Percentiles rank a stretch among this genome's conserved stretches.
These are phyloP conservation scores for Chlamydomonas incerta DNA, from an alignment of 139 green algal species.

Conservation along the genomic window DNA sequence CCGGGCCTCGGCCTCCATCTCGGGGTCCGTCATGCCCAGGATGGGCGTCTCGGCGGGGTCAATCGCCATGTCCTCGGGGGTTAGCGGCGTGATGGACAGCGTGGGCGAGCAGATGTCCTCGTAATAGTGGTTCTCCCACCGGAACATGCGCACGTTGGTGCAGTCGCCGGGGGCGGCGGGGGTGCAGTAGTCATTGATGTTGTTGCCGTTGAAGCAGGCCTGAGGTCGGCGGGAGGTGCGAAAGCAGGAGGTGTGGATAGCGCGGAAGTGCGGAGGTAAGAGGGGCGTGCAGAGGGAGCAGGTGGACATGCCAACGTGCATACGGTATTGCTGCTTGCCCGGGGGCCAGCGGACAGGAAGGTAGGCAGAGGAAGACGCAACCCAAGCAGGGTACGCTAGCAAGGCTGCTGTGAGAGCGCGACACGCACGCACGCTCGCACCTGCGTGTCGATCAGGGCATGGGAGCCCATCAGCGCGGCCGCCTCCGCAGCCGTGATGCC, in stretches of 20 bases:
- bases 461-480: slow-evolving; percentile 2
- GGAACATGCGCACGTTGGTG: neutral
- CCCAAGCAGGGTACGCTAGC: neutral
- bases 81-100: neutral
- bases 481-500: neutral
- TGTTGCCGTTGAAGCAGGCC: neutral
- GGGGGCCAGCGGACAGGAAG: neutral
- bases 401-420: no score
- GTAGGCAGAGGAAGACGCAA: neutral
- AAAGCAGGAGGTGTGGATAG: neutral
- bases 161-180: neutral
- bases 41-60: neutral
- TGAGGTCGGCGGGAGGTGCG: neutral
- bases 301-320: neutral
- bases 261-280: neutral
- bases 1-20: neutral
- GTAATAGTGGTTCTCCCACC: neutral
- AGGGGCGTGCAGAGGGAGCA: neutral
- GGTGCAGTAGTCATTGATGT: neutral
- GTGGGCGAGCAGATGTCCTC: neutral
- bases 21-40: neutral
- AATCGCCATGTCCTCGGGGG: neutral
- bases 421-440: neutral
- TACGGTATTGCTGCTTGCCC: no score
- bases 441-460: neutral